Evolutionary conservation across 2,329 filamentous ascomycete species (phyloP), one percentile per base, ranked within the genome.

Genomic region (Aspergillus terreus): DNA sequence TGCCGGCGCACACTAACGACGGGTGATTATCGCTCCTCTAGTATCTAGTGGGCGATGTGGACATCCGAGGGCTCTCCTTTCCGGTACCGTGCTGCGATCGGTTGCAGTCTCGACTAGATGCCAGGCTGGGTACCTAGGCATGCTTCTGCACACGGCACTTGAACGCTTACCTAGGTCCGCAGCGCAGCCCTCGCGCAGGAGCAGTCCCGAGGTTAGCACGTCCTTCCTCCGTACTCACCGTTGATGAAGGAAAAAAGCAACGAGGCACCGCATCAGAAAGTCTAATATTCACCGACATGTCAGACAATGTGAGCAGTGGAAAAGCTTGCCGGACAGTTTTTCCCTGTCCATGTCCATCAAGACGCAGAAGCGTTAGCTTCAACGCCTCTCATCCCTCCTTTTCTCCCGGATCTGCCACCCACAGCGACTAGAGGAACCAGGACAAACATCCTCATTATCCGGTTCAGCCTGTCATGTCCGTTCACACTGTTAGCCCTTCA

Each of bases 221-320:
- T 30, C 27, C 6, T 30, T 6, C 6, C 27, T 11, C 27, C 27
- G 3, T 30, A 1, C 9, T n/a, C 19, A 21, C n/a, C 15, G 12
- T 17, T 35, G 42, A 46, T 25, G n/a, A 6, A 23, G 1, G 23
- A 4, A 33, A 43, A 48, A 41, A 48, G 40, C 23, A 49, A 41
- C 17, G 23, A 15, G 23, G 23, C 6, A 50, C 52, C 41, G 15
- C 44, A 51, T 54, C 45, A 47, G 23, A 58, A 53, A 54, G 47
- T 55, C 40, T 55, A 55, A 54, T 50, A 48, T 55, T 55, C 54
- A 54, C 54, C 54, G 56, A 53, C 46, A 45, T 32, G 44, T 45
- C 32, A 30, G 40, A 19, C 46, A 56, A 55, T 57, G 30, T 52
- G 52, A 55, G 45, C 54, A 42, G 48, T 58, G 40, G 41, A 49